Evolutionary conservation across 495 filamentous ascomycete species (phyloP), one percentile per base, ranked within the genome.

Genomic region (Penicillium roqueforti): DNA sequence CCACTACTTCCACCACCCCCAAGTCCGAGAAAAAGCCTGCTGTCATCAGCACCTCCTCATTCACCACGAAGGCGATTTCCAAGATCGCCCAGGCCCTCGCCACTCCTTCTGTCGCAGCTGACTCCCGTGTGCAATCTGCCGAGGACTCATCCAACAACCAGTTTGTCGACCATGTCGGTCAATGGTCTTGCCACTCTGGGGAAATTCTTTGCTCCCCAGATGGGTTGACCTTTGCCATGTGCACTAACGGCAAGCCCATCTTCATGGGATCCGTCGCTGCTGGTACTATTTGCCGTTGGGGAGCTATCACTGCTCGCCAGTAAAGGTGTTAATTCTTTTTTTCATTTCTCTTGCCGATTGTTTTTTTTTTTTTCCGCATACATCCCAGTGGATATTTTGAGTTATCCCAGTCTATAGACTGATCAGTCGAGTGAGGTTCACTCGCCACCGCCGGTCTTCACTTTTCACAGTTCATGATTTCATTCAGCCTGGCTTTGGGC

Each of bases 221-320:
- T 51, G 75, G 74, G 18, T 55, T 14, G 6, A 50, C 52, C 38
- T 76, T 68, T 66, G 70, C 66, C 22, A 59, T 73, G 53, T 77
- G 74, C 62, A 53, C 46, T 44, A 47, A 73, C 47, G 64, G 65
- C 4, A 45, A 26, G 5, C 65, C 68, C 5, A 56, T 76, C 31
- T 62, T 55, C 57, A 77, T 77, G 72, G 73, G 73, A 22, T 39
- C 57, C 10, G 74, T 77, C 2, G 71, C 76, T 25, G 54, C 60
- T 6, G 76, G 76, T 11, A 78, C 67, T 8, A 47, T 43, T 16
- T 78, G 76, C 57, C 58, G 57, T 1, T 47, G 67, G 13, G 74
- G 74, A 5, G 53, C 34, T 9, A 76, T 76, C 53, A 57, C 60
- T 28, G 22, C 46, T 18, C 13, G 16, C 26, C 54, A 25, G 36